phyloP scores from a whole-genome alignment of 106 monocot genomes.

The Dendrobium huoshanense region DNA sequence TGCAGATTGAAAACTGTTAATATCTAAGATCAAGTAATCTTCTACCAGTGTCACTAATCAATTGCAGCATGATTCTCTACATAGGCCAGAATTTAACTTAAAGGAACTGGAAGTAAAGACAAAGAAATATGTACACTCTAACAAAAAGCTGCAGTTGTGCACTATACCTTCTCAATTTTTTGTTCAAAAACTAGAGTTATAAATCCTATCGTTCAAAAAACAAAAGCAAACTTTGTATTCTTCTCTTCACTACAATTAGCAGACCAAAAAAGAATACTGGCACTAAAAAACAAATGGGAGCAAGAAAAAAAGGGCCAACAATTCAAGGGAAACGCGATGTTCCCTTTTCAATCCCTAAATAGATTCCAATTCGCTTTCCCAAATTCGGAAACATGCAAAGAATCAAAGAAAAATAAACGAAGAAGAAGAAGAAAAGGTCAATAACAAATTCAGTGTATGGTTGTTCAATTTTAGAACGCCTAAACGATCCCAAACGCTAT shows the following conservation, averaged over 20 bases:
- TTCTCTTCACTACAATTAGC: not conserved
- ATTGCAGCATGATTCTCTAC: not conserved
- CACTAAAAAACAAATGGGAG: conserved; percentile 1
- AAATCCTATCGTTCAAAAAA: not conserved
- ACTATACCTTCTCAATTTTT: not conserved
- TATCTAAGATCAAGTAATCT: not conserved
- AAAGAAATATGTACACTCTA: not conserved
- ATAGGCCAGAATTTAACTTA: not conserved
- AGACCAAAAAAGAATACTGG: not conserved
- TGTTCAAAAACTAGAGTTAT: not conserved
- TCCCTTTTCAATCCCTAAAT: not conserved
- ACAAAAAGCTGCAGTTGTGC: not conserved
- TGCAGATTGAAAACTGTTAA: not conserved
- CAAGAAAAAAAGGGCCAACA: not conserved
- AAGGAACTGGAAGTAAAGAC: not conserved
- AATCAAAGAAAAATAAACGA: not conserved
- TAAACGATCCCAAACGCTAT: not conserved
- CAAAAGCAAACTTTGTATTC: not conserved
- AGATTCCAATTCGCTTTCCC: not conserved
- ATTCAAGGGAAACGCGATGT: not conserved
- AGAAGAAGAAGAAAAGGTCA: conserved; percentile 3
- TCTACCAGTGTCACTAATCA: not conserved
- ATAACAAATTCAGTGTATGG: not conserved
- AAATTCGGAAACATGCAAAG: not conserved
- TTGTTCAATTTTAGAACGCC: not conserved